These are phyloP conservation scores for Penicillium daleae DNA, from an alignment of 495 filamentous ascomycete species.

Conservation along the genomic window DNA sequence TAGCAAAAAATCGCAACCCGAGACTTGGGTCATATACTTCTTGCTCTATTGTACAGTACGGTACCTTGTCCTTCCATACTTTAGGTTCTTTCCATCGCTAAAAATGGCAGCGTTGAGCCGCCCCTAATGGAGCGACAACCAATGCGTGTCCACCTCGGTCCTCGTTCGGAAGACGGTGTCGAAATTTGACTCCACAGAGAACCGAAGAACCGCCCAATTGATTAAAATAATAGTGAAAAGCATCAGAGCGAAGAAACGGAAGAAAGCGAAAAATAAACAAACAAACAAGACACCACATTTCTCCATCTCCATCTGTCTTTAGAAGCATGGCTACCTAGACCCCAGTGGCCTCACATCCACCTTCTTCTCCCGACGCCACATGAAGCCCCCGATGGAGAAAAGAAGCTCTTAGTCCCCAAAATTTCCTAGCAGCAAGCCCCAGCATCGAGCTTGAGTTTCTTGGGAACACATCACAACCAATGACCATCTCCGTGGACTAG, in stretches of 20 bases:
- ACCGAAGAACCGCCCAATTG: background rate
- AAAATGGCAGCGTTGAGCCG: constrained; percentile 1
- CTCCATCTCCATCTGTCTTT: background rate
- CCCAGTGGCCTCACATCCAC: background rate
- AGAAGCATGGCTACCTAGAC: background rate
- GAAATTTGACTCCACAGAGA: constrained; percentile 13
- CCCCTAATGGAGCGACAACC: constrained; percentile 4
- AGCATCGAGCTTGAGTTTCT: constrained; percentile 2
- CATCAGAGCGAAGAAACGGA: background rate
- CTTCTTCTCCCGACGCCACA: constrained; percentile 1
- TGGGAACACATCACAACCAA: constrained; percentile 8
- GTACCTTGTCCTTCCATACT: background rate
- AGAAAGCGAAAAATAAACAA: constrained; percentile 9
- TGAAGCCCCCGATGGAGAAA: background rate
- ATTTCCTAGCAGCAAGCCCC: background rate
- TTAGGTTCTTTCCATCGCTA: constrained; percentile 4
- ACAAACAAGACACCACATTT: constrained; percentile 6
- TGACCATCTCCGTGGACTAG: background rate
- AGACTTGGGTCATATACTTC: background rate
- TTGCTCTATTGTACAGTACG: background rate
- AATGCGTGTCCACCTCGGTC: constrained; percentile 9
- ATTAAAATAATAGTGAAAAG: background rate
- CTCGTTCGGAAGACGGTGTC: background rate
- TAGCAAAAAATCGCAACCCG: background rate
- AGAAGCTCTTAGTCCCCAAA: background rate